Conservation (phyloP, 768 basidiomycete genomes). For the Leccinum imitatum region DNA sequence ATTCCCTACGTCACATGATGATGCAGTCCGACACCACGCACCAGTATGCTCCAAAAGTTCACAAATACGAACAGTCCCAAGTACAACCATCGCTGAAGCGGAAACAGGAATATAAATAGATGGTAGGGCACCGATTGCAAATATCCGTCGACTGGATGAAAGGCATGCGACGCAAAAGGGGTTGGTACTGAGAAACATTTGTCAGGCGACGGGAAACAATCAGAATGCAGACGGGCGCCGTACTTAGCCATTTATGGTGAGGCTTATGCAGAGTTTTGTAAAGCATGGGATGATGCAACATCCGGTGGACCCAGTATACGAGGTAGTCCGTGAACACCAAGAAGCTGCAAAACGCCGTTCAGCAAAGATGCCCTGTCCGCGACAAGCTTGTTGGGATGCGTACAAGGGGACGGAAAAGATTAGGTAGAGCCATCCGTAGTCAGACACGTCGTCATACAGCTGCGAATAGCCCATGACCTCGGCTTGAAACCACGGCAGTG, state of each 20-base stretch:
- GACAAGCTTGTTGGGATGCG: slow-evolving; percentile 26
- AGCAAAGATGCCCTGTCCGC: not conserved
- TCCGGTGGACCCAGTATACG: slow-evolving; percentile 97
- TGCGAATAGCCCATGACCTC: slow-evolving; percentile 85
- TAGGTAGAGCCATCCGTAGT: slow-evolving; percentile 78
- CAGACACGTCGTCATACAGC: slow-evolving; percentile 74
- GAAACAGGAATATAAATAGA: slow-evolving; percentile 86
- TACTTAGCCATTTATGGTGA: slow-evolving; percentile 98
- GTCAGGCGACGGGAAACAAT: slow-evolving; percentile 7
- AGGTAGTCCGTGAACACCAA: slow-evolving; percentile 86
- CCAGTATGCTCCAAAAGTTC: slow-evolving; percentile 93
- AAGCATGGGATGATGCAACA: slow-evolving; percentile 77
- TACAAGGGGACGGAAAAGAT: slow-evolving; percentile 68
- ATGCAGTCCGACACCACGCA: slow-evolving; percentile 35
- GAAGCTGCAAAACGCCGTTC: slow-evolving; percentile 47
- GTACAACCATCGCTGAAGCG: slow-evolving; percentile 82
- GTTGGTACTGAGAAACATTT: slow-evolving; percentile 70
- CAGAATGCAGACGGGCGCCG: slow-evolving; percentile 25
- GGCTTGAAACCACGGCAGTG: slow-evolving; percentile 90
- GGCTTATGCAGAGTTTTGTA: slow-evolving; percentile 97
- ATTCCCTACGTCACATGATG: not conserved
- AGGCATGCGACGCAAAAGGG: slow-evolving; percentile 96
- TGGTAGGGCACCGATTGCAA: slow-evolving; percentile 95
- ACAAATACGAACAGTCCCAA: slow-evolving; percentile 86
- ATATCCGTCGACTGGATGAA: slow-evolving; percentile 96